phyloP scores from a whole-genome alignment of 768 basidiomycete genomes.

The Hortiboletus flavorubellus region DNA sequence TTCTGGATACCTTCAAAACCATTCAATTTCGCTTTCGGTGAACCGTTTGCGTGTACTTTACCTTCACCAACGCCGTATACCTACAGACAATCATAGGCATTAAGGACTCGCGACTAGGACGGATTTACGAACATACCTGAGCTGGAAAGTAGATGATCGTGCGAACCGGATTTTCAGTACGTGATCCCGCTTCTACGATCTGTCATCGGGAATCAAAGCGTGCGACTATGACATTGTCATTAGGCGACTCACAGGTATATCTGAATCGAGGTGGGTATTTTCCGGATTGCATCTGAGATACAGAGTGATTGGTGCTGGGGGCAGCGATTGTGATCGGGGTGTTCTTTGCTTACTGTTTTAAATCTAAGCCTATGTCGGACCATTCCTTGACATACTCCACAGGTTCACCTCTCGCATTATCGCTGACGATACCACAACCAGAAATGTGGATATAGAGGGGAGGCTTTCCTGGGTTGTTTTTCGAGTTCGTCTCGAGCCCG shows the following conservation, averaged over 20 bases:
- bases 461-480: constrained; percentile 34
- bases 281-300: constrained; percentile 24
- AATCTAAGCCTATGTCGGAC: constrained; percentile 37
- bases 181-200: constrained; percentile 41
- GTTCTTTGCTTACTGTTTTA: constrained; percentile 25
- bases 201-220: constrained; percentile 3
- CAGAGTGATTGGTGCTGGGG: neutral
- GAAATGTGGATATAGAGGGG: constrained; percentile 45
- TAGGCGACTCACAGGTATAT: constrained; percentile 25
- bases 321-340: neutral
- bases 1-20: constrained; percentile 33
- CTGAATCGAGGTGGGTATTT: constrained; percentile 33
- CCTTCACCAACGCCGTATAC: constrained; percentile 44
- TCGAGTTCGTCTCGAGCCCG: constrained; percentile 37
- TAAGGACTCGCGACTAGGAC: neutral
- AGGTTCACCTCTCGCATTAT: constrained; percentile 40
- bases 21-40: neutral
- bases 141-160: constrained; percentile 43
- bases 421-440: constrained; percentile 38
- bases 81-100: constrained; percentile 15
- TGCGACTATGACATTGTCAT: neutral
- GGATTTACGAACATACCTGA: constrained; percentile 18
- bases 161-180: constrained; percentile 38
- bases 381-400: constrained; percentile 33
- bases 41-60: constrained; percentile 1